Evolutionary conservation across 1,139 yeast genomes (phyloP), one percentile per base, ranked within the genome.

Genomic region (Lodderomyces metapsilosis): DNA sequence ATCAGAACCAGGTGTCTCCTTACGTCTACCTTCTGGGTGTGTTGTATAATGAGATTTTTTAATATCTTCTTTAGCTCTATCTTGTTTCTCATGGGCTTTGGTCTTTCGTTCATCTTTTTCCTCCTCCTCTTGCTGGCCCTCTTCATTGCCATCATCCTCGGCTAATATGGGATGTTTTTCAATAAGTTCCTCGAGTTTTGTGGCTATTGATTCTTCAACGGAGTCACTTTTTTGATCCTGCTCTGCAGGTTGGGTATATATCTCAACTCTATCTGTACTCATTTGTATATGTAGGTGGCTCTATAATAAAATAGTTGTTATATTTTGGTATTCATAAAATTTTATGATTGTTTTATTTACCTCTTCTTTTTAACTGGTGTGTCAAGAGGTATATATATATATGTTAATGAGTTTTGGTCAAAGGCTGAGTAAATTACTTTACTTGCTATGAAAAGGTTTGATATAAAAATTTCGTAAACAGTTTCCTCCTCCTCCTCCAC

Each of bases 171-270:
- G 48, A 35, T 37, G 48, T 13, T 42, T 42, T 18, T 38, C 44
- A 21, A 45, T 38, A 18, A 46, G 38, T 13, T 32, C 22, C 35
- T 42, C 39, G 12, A 46, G 41, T 27, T 46, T 46, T 8, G 34
- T 39, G 24, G 16, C 28, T 3, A 36, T 36, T 9, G 46, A 36
- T 13, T 34, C 42, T 12, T 36, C 35, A 5, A 44, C 37, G 4
- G 43, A 39, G 17, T 18, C 34, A 7, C n/a, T 23, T 16, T 22
- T 17, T 9, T 12, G 12, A 4, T 32, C 27, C 32, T 37, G 38
- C 27, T 39, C 36, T 9, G 20, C 23, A 12, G 49, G 49, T 39
- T 46, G 48, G 2, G 49, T 42, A 33, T 34, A 42, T 11, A 46
- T 38, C 18, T 44, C 47, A 22, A 46, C 32, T 37, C 31, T 46